A percentile compares a stretch with the other conserved stretches of the same genome.
These are phyloP conservation scores for Camelina neglecta DNA, from an alignment of 345 rosid species.

Conservation along the genomic window DNA sequence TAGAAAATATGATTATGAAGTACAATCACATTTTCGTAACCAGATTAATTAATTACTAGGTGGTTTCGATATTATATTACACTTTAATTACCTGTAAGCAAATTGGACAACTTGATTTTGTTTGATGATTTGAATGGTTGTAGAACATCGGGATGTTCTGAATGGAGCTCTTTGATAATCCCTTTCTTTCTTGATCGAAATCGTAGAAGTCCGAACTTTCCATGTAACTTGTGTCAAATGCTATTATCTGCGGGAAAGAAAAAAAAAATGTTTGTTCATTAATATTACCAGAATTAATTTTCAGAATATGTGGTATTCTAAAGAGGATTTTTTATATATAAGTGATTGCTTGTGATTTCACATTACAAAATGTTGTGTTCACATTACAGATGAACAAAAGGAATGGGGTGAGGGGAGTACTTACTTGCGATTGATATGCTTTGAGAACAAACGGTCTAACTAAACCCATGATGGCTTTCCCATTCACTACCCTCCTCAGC, in stretches of 20 bases:
- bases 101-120: constrained; percentile 54
- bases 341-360: neutral
- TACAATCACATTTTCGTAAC: neutral
- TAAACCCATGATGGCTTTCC: constrained; percentile 78
- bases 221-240: constrained; percentile 53
- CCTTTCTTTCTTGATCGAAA: constrained; percentile 49
- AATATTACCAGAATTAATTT: neutral
- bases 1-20: neutral
- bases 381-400: neutral
- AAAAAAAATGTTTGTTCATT: neutral
- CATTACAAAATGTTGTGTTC: neutral
- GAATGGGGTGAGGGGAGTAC: constrained; percentile 40
- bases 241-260: constrained; percentile 50
- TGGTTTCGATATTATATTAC: neutral
- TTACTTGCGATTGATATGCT: constrained; percentile 95
- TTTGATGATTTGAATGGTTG: constrained; percentile 26
- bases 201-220: constrained; percentile 70
- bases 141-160: constrained; percentile 52
- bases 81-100: constrained; percentile 67
- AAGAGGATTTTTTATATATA: neutral
- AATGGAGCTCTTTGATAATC: constrained; percentile 51
- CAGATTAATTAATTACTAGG: neutral
- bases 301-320: neutral
- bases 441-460: constrained; percentile 75
- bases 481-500: constrained; percentile 65